phyloP scores from a whole-genome alignment of 2,329 filamentous ascomycete species.

The Fusarium tricinctum region DNA sequence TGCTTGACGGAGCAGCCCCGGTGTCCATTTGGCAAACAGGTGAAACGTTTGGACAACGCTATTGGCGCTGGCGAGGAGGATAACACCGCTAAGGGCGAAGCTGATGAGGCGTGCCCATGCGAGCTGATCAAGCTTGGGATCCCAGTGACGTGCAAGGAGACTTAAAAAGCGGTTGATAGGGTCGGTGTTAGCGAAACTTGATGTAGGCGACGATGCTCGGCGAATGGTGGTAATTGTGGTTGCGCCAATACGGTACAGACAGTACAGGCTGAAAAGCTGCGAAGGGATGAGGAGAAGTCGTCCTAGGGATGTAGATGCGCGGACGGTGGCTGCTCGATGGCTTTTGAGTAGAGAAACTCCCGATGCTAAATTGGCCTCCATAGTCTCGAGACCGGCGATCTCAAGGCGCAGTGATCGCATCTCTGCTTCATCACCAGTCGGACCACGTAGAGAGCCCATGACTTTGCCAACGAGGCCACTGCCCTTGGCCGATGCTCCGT shows the following conservation, averaged over 20 bases:
- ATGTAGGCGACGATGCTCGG: conserved; percentile 59
- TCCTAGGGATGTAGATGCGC: conserved; percentile 76
- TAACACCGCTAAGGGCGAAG: conserved; percentile 85
- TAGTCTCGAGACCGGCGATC: conserved; percentile 82
- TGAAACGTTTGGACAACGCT: conserved; percentile 88
- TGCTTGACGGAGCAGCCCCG: conserved; percentile 77
- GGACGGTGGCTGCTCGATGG: conserved; percentile 73
- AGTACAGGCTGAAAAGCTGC: conserved; percentile 83
- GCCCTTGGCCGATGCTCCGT: conserved; percentile 44
- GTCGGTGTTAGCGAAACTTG: conserved; percentile 77
- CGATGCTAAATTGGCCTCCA: conserved; percentile 78
- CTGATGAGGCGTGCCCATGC: conserved; percentile 89
- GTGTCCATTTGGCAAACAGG: conserved; percentile 82
- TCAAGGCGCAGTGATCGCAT: conserved; percentile 77
- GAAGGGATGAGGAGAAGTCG: conserved; percentile 72
- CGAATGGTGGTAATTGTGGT: conserved; percentile 77
- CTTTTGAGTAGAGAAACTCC: conserved; percentile 74
- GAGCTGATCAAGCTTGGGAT: conserved; percentile 83
- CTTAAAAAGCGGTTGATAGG: conserved; percentile 88
- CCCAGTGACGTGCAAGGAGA: conserved; percentile 85
- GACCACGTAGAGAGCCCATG: conserved; percentile 77
- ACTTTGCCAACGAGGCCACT: conserved; percentile 79
- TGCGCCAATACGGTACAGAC: conserved; percentile 83
- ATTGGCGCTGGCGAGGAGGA: conserved; percentile 84
- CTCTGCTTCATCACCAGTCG: conserved; percentile 71